Conservation (phyloP, 495 filamentous ascomycete genomes). For the Monascus purpureus region DNA sequence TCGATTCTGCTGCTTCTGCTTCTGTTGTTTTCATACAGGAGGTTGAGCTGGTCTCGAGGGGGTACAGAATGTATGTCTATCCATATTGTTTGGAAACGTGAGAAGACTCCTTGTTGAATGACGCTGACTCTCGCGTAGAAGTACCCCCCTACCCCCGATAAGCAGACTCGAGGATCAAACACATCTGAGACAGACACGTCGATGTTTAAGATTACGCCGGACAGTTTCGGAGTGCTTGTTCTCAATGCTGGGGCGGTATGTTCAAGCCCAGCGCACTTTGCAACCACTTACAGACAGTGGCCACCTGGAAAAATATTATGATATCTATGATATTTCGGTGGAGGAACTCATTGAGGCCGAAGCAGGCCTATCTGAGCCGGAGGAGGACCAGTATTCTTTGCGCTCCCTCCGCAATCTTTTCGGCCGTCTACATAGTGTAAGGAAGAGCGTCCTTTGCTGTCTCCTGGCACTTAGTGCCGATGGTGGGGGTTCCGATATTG, state of each 20-base stretch:
- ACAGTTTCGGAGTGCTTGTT: conserved; percentile 53
- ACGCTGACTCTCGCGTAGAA: conserved; percentile 43
- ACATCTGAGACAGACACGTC: conserved; percentile 58
- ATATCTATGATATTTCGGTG: conserved; percentile 79
- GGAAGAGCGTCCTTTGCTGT: conserved; percentile 74
- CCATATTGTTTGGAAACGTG: no score
- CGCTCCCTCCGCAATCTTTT: conserved; percentile 66
- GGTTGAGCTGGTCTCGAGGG: conserved; percentile 87
- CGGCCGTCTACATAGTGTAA: conserved; percentile 61
- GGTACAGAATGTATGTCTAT: conserved; percentile 66
- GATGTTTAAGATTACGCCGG: conserved; percentile 66
- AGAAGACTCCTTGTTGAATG: no score
- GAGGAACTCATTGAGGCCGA: conserved; percentile 59
- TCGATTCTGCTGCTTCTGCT: conserved; percentile 66
- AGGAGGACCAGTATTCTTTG: conserved; percentile 65
- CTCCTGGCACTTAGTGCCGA: conserved; percentile 79
- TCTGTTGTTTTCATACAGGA: conserved; percentile 85
- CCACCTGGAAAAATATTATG: conserved; percentile 78
- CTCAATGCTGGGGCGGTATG: conserved; percentile 54
- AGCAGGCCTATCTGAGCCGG: conserved; percentile 40
- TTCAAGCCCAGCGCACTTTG: conserved; percentile 49
- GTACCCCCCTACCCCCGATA: conserved; percentile 72
- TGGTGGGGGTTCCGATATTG: conserved; percentile 64
- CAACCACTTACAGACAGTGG: conserved; percentile 59
- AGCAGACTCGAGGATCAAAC: conserved; percentile 65